Conservation (phyloP, 2,329 filamentous ascomycete species). For the Ceratocystis eucalypticola region DNA sequence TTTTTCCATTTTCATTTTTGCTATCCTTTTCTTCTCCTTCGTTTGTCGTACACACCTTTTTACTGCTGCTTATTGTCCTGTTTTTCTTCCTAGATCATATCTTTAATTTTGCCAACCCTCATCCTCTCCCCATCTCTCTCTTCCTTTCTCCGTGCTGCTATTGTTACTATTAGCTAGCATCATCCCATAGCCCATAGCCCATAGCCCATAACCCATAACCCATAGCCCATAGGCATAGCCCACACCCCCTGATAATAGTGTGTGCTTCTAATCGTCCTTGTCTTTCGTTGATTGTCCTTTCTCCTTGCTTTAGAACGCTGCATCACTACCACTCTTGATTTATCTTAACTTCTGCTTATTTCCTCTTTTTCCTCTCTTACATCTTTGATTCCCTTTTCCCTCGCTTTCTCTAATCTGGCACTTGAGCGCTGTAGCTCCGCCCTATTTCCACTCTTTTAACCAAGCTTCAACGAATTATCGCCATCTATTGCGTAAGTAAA, state of each 20-base stretch:
- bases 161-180: background rate
- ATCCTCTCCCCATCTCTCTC: no score
- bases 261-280: constrained; percentile 8
- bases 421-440: background rate
- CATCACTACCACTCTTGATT: background rate
- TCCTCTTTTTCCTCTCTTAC: background rate
- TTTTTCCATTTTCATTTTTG: background rate
- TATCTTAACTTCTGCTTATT: background rate
- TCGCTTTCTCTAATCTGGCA: background rate
- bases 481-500: background rate
- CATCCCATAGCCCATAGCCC: background rate
- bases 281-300: constrained; percentile 4
- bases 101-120: background rate
- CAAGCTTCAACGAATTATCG: background rate
- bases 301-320: background rate
- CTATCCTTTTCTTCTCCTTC: background rate
- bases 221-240: background rate
- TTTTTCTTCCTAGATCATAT: background rate
- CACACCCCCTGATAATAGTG: constrained; percentile 7
- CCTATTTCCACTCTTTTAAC: background rate
- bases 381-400: background rate
- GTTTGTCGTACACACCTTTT: background rate
- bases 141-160: background rate
- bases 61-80: background rate
- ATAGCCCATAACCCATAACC: background rate